These are phyloP conservation scores for Cyberlindnera mrakii DNA, from an alignment of 805 yeast genomes.

Conservation along the genomic window DNA sequence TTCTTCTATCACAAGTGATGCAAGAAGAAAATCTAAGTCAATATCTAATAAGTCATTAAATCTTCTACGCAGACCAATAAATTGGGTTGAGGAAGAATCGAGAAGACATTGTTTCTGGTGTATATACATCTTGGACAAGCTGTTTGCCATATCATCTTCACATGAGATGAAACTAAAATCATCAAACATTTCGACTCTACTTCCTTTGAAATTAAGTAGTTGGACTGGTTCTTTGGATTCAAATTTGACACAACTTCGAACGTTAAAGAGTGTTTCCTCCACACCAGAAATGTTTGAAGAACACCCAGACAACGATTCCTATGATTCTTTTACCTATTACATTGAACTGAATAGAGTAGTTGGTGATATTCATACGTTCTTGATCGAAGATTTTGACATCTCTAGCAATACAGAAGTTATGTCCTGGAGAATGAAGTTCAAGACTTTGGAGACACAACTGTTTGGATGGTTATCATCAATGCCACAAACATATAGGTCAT, in stretches of 20 bases:
- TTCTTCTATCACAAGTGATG: conserved; percentile 12
- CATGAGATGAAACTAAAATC: conserved; percentile 20
- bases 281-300: conserved; percentile 6
- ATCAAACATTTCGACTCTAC: conserved; percentile 10
- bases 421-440: conserved; percentile 16
- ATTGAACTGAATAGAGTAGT: conserved; percentile 18
- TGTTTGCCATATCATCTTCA: conserved; percentile 20
- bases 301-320: conserved; percentile 2
- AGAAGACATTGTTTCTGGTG: conserved; percentile 24
- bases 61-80: conserved; percentile 15
- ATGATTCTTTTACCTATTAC: conserved; percentile 20
- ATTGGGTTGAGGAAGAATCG: conserved; percentile 22
- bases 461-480: conserved; percentile 15
- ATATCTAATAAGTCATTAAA: conserved; percentile 15
- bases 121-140: conserved; percentile 19
- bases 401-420: conserved; percentile 12
- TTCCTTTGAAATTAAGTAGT: conserved; percentile 14
- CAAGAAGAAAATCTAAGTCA: conserved; percentile 14
- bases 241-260: conserved; percentile 4
- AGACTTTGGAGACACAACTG: conserved; percentile 15
- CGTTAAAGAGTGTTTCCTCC: conserved; percentile 4
- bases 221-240: conserved; percentile 10
- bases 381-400: conserved; percentile 17
- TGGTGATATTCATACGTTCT: conserved; percentile 20
- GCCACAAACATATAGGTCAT: conserved; percentile 9